Conservation (phyloP, 1,284 basidiomycete species). For the Puccinia coronata region DNA sequence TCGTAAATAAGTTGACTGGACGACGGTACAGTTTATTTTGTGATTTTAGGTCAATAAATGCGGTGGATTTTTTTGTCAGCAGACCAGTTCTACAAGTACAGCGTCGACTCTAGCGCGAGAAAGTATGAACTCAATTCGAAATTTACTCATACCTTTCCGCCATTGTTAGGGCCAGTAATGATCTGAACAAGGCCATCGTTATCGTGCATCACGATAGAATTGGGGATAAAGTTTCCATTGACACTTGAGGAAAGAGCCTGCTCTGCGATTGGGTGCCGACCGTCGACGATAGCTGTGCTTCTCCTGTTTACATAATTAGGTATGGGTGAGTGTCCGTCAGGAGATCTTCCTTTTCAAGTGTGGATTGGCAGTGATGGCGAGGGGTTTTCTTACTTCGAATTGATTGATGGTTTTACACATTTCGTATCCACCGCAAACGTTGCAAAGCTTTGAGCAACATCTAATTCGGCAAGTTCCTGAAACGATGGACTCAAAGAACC, state of each 20-base stretch:
- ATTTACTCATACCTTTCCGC: constrained; percentile 30
- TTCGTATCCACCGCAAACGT: constrained; percentile 35
- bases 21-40: neutral
- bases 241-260: constrained; percentile 27
- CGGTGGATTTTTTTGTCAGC: too few relatives aligned
- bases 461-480: constrained; percentile 22
- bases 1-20: constrained; percentile 85
- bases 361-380: neutral
- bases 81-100: neutral
- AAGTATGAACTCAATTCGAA: neutral
- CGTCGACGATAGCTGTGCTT: constrained; percentile 26
- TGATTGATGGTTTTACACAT: constrained; percentile 37
- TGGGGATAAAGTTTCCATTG: constrained; percentile 39
- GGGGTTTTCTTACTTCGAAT: constrained; percentile 13
- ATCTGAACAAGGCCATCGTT: constrained; percentile 44
- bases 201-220: constrained; percentile 33
- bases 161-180: constrained; percentile 47
- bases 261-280: constrained; percentile 45
- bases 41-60: constrained; percentile 33
- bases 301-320: constrained; percentile 9
- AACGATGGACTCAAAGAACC: constrained; percentile 23
- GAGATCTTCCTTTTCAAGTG: neutral
- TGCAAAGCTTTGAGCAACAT: constrained; percentile 39
- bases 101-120: too few relatives aligned
- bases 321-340: neutral